Evolutionary conservation across 441 rosid genomes (phyloP), one percentile per base, ranked within the genome.

Genomic region (Erodium chrysanthum): DNA sequence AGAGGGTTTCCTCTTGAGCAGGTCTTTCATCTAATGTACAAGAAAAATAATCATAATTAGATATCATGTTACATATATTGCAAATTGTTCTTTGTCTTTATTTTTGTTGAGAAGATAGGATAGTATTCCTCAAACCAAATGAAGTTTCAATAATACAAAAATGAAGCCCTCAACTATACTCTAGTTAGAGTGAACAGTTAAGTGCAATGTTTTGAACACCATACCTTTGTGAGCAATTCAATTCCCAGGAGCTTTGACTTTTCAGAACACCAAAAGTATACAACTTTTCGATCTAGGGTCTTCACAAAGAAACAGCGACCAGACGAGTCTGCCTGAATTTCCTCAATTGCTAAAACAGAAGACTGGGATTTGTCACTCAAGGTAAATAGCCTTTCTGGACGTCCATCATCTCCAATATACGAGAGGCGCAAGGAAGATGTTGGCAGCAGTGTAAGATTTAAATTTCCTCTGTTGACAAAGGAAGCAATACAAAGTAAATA

Each of bases 191-290:
- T 5, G n/a, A 29, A 29, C 5, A 29, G 5, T 29, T 8, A 37
- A 2, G 44, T 37, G 44, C 44, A 37, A 37, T 29, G 35, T 29
- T 35, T 7, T 29, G 6, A 14, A 20, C 7, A 7, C 40, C 73
- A 35, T 82, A 93, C 98, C 98, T 91, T 93, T 10, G 84, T 70
- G 65, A 85, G 86, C 76, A 93, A 82, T 82, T 93, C 98, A 71
- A 70, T 35, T 75, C 96, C 97, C 70, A 91, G 68, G 74, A 88
- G 96, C 78, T 83, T 88, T 21, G 90, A 88, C 79, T 85, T 93
- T 85, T 93, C 98, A 0, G 95, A 85, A 80, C 96, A 86, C 98
- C 98, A 93, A 50, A 82, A 93, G 84, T 85, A 88, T 69, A 82
- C 87, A 22, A 61, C 79, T 68, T 77, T 77, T 27, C 80, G 86